Conservation (phyloP, 345 rosid species). For the Melastoma malabathricum region DNA sequence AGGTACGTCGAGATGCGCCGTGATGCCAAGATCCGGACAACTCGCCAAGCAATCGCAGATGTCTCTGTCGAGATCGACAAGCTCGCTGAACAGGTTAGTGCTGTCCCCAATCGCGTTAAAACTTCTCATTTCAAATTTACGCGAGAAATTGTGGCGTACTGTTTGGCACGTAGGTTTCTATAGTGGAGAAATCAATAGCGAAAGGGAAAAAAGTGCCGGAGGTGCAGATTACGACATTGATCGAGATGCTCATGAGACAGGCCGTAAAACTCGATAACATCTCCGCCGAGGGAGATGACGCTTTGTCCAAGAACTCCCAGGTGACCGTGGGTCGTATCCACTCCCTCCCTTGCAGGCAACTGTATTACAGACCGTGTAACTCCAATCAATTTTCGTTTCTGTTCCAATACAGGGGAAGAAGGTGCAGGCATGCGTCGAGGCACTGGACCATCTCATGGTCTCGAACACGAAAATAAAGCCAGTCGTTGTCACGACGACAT, state of each 20-base stretch:
- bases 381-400: neutral
- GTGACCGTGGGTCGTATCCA: constrained; percentile 3
- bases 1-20: constrained; percentile 32
- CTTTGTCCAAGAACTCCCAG: constrained; percentile 26
- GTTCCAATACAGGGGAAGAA: constrained; percentile 20
- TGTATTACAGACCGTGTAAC: neutral
- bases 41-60: constrained; percentile 26
- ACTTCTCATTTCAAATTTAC: neutral
- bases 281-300: constrained; percentile 27
- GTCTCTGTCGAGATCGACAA: constrained; percentile 35
- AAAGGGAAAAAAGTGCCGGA: constrained; percentile 31
- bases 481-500: constrained; percentile 19
- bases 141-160: neutral
- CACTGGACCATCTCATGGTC: constrained; percentile 21
- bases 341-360: neutral
- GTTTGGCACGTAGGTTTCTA: constrained; percentile 13
- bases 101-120: neutral
- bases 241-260: constrained; percentile 51
- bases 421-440: constrained; percentile 39
- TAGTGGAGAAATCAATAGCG: constrained; percentile 29
- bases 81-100: constrained; percentile 37
- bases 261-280: constrained; percentile 39
- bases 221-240: constrained; percentile 40
- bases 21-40: constrained; percentile 29
- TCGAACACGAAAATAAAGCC: constrained; percentile 24